These are phyloP conservation scores for Thelonectria discophora DNA, from an alignment of 2,329 filamentous ascomycete species.

Conservation along the genomic window DNA sequence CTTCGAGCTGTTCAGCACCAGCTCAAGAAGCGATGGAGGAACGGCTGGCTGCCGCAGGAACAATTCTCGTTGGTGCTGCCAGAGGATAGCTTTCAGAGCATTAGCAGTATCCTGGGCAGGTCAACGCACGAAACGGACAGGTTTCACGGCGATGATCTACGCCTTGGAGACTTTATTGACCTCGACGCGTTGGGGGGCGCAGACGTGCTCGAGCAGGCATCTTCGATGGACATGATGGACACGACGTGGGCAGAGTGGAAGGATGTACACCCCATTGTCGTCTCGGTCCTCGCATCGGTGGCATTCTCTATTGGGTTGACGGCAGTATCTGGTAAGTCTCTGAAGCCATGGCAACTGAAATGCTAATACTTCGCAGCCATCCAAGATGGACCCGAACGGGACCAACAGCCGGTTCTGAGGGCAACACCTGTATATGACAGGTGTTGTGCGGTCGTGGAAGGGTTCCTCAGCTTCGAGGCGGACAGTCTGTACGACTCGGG, in stretches of 20 bases:
- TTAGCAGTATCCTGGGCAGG: conserved; percentile 16
- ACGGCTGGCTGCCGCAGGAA: neutral
- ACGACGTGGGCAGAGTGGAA: conserved; percentile 1
- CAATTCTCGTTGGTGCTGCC: conserved; percentile 1
- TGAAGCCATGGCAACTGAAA: neutral
- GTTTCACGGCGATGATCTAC: conserved; percentile 16
- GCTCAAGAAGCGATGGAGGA: conserved; percentile 21
- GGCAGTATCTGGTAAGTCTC: conserved; percentile 27
- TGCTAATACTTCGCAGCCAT: conserved; percentile 27
- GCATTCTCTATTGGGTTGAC: conserved; percentile 34
- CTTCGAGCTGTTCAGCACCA: conserved; percentile 30
- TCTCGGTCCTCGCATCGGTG: conserved; percentile 33
- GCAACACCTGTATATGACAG: conserved; percentile 22
- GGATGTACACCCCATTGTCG: conserved; percentile 27
- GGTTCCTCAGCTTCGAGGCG: conserved; percentile 31
- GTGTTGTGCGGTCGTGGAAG: conserved; percentile 31
- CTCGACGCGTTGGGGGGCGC: conserved; percentile 23
- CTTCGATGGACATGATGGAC: neutral
- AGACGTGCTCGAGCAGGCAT: neutral
- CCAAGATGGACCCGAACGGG: conserved; percentile 30
- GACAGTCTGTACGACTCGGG: conserved; percentile 34
- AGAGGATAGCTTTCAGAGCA: conserved; percentile 8
- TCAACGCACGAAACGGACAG: conserved; percentile 22
- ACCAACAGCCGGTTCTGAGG: conserved; percentile 8
- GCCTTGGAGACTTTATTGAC: conserved; percentile 26